Base-by-base conservation (phyloP, 345 rosid genomes). In the Murraya paniculata region DNA sequence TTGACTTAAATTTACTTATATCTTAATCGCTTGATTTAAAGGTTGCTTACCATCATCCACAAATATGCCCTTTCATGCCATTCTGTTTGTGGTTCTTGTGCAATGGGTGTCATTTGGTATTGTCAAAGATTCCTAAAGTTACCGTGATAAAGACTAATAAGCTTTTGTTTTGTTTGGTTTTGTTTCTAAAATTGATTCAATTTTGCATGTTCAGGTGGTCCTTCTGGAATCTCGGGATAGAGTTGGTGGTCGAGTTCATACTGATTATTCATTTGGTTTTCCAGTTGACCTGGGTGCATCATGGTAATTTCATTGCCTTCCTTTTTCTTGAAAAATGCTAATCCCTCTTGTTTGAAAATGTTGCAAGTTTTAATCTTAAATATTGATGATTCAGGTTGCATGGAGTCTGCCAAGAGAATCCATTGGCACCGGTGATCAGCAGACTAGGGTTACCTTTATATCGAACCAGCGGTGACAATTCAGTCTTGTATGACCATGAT, bases 241-340 rank as follows among this genome's bases (percentile, higher is more conserved):
- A 75, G 82, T 93, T 71, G 99, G 96, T 56, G 97, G 99, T 79
- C 88, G 97, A 28, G 92, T 92, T 78, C 88, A 91, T 77, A 93
- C 98, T 25, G 89, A 93, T 79, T 91, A 82, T 87, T 88, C 99
- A 1, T 92, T 93, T 66, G 98, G 98, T 68, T 96, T 94, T 83
- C 98, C 98, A 9, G 87, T 96, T 76, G 98, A 96, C 85, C 89
- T 96, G 73, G 99, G 99, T 82, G 99, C 99, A 75, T 94, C 98
- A 72, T 95, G 98, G 98, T 92, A 85, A 80, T 11, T 31, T 13
- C 9, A 25, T 1, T 18, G 8, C 53, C 9, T 69, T 48, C 31
- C 39, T 53, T 66, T 64, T 24, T 58, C 36, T n/a, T 58, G 16
- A n/a, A 6, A 25, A 38, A 45, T 45, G 50, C 50, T 45, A 45